A percentile compares a stretch with the other conserved stretches of the same genome.
Conservation (phyloP, 1,139 yeast genomes). For the Yamadazyma songkhlaensis region DNA sequence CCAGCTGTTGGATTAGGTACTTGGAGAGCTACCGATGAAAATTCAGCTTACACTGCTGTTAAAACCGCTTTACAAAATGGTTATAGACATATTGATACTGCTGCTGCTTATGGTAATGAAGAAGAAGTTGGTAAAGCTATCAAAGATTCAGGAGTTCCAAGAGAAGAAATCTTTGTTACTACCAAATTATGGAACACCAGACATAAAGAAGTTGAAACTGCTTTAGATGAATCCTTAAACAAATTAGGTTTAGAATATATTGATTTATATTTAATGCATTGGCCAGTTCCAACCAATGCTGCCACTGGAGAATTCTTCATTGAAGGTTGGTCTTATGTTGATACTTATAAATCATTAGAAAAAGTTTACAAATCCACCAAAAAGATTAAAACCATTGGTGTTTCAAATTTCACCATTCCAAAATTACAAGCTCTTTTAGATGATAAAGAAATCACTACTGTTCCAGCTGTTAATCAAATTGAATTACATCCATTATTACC, state of each 20-base stretch:
- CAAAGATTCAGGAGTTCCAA: slow-evolving; percentile 63
- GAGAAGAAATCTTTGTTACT: slow-evolving; percentile 74
- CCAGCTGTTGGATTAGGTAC: slow-evolving; percentile 79
- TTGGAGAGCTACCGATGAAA: slow-evolving; percentile 60
- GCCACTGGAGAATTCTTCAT: slow-evolving; percentile 11
- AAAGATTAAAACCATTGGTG: slow-evolving; percentile 59
- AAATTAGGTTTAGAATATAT: slow-evolving; percentile 77
- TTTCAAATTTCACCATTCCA: slow-evolving; percentile 52
- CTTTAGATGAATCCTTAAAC: slow-evolving; percentile 60
- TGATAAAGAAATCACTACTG: slow-evolving; percentile 40
- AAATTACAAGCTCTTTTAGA: slow-evolving; percentile 45
- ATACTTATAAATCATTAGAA: slow-evolving; percentile 73
- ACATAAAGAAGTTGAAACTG: slow-evolving; percentile 56
- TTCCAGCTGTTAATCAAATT: slow-evolving; percentile 55
- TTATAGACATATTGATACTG: slow-evolving; percentile 80
- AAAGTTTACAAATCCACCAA: slow-evolving; percentile 51
- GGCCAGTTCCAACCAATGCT: slow-evolving; percentile 66
- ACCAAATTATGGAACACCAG: slow-evolving; percentile 77
- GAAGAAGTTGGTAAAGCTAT: slow-evolving; percentile 65
- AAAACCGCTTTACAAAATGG: slow-evolving; percentile 65
- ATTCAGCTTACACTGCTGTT: slow-evolving; percentile 59
- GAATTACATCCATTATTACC: slow-evolving; percentile 62
- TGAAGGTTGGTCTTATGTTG: slow-evolving; percentile 52
- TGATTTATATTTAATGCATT: slow-evolving; percentile 82
- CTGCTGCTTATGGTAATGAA: slow-evolving; percentile 68